Conservation (phyloP, 1,284 basidiomycete species). For the Mrakiaceae sp. region DNA sequence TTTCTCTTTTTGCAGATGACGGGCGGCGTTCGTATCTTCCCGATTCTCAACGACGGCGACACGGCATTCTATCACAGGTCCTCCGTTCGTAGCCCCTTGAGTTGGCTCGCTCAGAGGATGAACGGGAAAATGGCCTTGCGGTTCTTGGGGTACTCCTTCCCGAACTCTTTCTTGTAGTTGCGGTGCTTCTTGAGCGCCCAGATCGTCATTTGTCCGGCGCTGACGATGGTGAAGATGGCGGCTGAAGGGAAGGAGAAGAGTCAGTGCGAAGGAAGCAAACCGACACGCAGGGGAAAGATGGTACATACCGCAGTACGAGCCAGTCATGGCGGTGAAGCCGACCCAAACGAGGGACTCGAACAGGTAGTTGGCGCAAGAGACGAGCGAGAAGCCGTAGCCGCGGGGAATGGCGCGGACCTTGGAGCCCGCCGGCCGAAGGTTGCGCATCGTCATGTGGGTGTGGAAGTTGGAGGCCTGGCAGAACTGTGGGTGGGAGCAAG, state of each 20-base stretch:
- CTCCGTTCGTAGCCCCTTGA: background rate
- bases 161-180: constrained; percentile 87
- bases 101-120: constrained; percentile 34
- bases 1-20: no score
- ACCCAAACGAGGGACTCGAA: constrained; percentile 78
- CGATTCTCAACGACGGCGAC: no score
- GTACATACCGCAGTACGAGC: constrained; percentile 57
- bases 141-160: constrained; percentile 61
- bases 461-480: constrained; percentile 78
- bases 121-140: constrained; percentile 78
- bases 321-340: constrained; percentile 64
- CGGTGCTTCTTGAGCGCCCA: constrained; percentile 92
- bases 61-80: no score
- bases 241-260: constrained; percentile 36
- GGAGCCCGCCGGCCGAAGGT: constrained; percentile 69
- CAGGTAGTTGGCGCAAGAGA: constrained; percentile 90
- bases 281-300: constrained; percentile 2
- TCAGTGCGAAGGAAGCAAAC: constrained; percentile 1
- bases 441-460: constrained; percentile 70
- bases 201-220: constrained; percentile 59
- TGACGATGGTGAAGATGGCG: constrained; percentile 58
- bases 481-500: constrained; percentile 42
- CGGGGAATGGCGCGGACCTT: constrained; percentile 70
- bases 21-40: no score
- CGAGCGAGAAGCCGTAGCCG: constrained; percentile 64